Evolutionary conservation across 805 yeast genomes (phyloP).

Genomic region (Saccharomycopsis fermentans): DNA sequence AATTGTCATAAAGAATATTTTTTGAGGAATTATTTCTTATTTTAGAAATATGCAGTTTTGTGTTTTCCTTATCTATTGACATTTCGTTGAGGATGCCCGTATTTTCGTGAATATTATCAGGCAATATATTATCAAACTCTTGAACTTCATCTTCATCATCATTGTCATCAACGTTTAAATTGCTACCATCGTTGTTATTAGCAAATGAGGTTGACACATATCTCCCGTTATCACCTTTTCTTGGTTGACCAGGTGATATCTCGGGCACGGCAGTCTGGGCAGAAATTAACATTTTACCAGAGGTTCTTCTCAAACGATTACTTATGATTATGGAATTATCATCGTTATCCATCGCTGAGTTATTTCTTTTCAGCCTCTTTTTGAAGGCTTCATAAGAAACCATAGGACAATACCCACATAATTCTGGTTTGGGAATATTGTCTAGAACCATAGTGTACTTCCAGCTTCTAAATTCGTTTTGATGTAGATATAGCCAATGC

Average conservation of each 20-base stretch:
- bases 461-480: conserved; percentile 95
- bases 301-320: conserved; percentile 40
- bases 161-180: conserved; percentile 14
- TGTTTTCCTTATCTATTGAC: conserved; percentile 14
- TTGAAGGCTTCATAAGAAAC: conserved; percentile 54
- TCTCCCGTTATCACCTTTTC: conserved; percentile 17
- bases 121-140: conserved; percentile 19
- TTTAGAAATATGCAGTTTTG: not conserved
- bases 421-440: conserved; percentile 49
- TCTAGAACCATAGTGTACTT: conserved; percentile 81
- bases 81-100: conserved; percentile 14
- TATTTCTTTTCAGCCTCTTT: conserved; percentile 32
- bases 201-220: conserved; percentile 15
- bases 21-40: not conserved
- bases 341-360: conserved; percentile 42
- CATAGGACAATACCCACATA: conserved; percentile 59
- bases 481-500: conserved; percentile 96
- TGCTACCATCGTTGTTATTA: conserved; percentile 28
- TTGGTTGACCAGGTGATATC: conserved; percentile 94
- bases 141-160: conserved; percentile 22
- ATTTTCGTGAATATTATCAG: conserved; percentile 15
- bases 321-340: conserved; percentile 23
- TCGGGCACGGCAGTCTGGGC: conserved; percentile 75
- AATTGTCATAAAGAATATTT: not conserved
- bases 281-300: conserved; percentile 55